A percentile compares a stretch with the other conserved stretches of the same genome.
phyloP scores from a whole-genome alignment of 192 early-diverging fungal genomes.

The Hyaloraphidium curvatum region DNA sequence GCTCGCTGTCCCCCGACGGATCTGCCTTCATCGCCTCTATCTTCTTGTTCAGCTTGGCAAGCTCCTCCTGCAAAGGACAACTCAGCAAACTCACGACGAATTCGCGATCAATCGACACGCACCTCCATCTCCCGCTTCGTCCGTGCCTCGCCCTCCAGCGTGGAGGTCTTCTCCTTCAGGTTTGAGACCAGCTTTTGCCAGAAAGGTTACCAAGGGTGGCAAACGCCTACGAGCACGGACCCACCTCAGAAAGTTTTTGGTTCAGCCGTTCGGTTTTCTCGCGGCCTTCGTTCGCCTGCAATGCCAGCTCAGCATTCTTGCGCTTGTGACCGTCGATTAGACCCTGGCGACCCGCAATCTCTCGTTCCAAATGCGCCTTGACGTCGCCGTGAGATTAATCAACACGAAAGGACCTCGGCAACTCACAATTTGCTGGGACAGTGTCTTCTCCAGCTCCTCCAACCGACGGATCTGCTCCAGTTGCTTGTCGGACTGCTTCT shows the following conservation, averaged over 20 bases:
- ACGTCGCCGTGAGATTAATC: constrained; percentile 6
- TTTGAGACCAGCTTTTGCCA: constrained; percentile 22
- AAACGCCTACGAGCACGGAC: constrained; percentile 9
- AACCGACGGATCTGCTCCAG: constrained; percentile 58
- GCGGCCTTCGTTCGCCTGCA: constrained; percentile 35
- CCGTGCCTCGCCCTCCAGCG: constrained; percentile 28
- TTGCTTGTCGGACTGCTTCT: constrained; percentile 61
- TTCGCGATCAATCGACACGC: constrained; percentile 6
- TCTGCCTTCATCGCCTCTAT: constrained; percentile 17
- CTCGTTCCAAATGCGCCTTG: constrained; percentile 2
- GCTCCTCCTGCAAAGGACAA: constrained; percentile 3
- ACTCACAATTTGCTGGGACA: constrained; percentile 45
- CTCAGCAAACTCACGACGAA: not conserved
- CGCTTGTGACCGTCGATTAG: constrained; percentile 27
- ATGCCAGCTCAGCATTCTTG: constrained; percentile 33
- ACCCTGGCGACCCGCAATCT: constrained; percentile 14
- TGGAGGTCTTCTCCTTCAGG: constrained; percentile 42
- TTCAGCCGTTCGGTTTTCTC: constrained; percentile 34
- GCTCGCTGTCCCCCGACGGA: constrained; percentile 25
- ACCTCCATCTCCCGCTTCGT: constrained; percentile 37
- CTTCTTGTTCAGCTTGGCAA: constrained; percentile 1
- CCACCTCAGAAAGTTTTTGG: constrained; percentile 34
- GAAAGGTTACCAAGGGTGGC: not conserved
- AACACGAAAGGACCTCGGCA: not conserved
- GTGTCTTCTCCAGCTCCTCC: constrained; percentile 57